These are phyloP conservation scores for Linaria vulgaris DNA, from an alignment of 257 asterid species.

Conservation along the genomic window DNA sequence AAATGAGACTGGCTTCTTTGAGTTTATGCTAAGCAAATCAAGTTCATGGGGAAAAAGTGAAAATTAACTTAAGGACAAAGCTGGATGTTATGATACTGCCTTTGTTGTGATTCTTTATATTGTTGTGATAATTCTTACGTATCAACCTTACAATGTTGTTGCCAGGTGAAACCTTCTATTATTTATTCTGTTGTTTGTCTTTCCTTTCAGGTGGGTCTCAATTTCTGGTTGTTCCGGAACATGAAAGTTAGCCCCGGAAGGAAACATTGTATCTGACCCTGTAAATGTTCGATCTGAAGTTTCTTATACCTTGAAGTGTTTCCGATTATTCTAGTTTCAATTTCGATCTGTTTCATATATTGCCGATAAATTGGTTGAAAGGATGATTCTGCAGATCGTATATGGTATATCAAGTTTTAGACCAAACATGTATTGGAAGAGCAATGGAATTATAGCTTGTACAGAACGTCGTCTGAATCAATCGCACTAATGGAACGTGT, in stretches of 20 bases:
- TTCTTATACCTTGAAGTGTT: constrained; percentile 19
- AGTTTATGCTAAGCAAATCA: background rate
- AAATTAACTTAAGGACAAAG: background rate
- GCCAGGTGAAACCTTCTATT: background rate
- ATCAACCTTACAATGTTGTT: background rate
- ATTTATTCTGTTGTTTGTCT: background rate
- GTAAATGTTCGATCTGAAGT: constrained; percentile 24
- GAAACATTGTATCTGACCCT: constrained; percentile 15
- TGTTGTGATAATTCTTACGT: background rate
- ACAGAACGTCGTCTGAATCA: too few species aligned
- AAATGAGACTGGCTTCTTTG: background rate
- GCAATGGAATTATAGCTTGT: too few species aligned
- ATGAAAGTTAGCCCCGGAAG: constrained; percentile 25
- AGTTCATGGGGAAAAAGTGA: background rate
- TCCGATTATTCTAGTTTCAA: constrained; percentile 11
- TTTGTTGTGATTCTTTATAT: constrained; percentile 2
- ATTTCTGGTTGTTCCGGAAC: constrained; percentile 2
- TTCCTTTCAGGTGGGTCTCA: constrained; percentile 22
- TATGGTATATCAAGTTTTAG: background rate
- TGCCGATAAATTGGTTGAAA: constrained; percentile 15
- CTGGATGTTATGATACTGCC: background rate
- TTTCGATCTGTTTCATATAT: constrained; percentile 15
- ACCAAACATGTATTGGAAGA: too few species aligned
- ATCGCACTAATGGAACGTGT: too few species aligned
- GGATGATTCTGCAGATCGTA: background rate